Evolutionary conservation across 148 eudicot genomes (phyloP).

Genomic region (Diospyros lotus): DNA sequence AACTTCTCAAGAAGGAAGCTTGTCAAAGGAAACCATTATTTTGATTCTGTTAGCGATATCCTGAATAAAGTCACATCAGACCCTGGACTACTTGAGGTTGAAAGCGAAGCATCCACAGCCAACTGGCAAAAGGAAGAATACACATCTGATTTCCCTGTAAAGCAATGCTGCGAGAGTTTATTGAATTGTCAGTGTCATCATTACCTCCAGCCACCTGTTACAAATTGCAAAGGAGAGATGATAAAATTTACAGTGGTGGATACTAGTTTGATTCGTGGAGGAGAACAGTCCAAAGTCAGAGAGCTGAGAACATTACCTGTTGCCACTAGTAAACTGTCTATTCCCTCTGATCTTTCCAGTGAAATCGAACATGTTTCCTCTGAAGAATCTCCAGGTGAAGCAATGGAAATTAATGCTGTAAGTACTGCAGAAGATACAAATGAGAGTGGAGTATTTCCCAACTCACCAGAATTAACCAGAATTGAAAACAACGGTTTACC

Average conservation of each 20-base stretch:
- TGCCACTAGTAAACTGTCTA: constrained; percentile 3
- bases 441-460: not conserved
- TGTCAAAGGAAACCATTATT: constrained; percentile 29
- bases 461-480: constrained; percentile 4
- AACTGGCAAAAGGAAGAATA: not conserved
- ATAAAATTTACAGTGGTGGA: constrained; percentile 26
- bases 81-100: constrained; percentile 26
- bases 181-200: constrained; percentile 1
- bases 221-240: not conserved
- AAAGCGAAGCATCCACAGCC: constrained; percentile 8
- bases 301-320: constrained; percentile 24
- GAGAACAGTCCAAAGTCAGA: constrained; percentile 9
- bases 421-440: not conserved
- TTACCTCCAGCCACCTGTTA: constrained; percentile 11
- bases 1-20: constrained; percentile 30
- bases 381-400: not conserved
- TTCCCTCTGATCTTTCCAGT: not conserved
- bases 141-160: not conserved
- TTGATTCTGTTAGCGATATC: constrained; percentile 31
- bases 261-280: constrained; percentile 18
- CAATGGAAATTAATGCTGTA: constrained; percentile 1
- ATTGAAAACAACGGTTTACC: constrained; percentile 7
- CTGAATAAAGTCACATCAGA: constrained; percentile 32
- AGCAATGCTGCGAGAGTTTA: not conserved
- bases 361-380: constrained; percentile 8